Base-by-base conservation (phyloP, 2,329 filamentous ascomycete species). In the Calonectria pteridis region DNA sequence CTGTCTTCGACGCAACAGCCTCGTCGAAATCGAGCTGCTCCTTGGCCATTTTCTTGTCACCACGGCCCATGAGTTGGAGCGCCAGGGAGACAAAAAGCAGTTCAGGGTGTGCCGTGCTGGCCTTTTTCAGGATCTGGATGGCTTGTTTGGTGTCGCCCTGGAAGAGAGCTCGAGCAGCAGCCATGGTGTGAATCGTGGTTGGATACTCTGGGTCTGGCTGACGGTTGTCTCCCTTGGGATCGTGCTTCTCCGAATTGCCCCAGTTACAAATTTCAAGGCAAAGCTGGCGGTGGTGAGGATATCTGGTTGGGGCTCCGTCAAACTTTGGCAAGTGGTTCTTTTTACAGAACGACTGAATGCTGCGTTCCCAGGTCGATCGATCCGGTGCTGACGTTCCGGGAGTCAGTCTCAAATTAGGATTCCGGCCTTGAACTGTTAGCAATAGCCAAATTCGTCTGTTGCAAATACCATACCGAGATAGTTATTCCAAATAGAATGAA, bases 191-290 rank as follows among this genome's bases (percentile, higher is more conserved):
- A 75, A 86, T 86, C 2, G 88, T 87, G 1, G 89, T 90, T n/a
- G 86, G 87, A 75, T 87, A 87, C 72, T 88, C 88, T 0, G 87
- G 82, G 43, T 83, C 84, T 33, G 83, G 84, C 11, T 86, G 85
- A 35, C 83, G 81, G 84, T 88, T 86, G 20, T 84, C 79, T 28
- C 86, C 87, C 53, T 87, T 84, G 16, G 84, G 83, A 51, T 88
- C 85, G 55, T 88, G 83, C 69, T 78, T 87, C 84, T 77, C 88
- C 80, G 72, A 90, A 86, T 84, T 92, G 88, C 93, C 91, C 91
- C 93, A 95, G 62, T 91, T 89, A 80, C 93, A 96, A 26, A 96
- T 91, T 43, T 93, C 91, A 6, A 97, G 89, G 73, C 94, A 95
- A 6, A 96, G 87, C 80, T 94, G 93, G 58, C 95, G 89, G 79